phyloP scores from a whole-genome alignment of 2,329 filamentous ascomycete genomes.

The Fusarium sp. region DNA sequence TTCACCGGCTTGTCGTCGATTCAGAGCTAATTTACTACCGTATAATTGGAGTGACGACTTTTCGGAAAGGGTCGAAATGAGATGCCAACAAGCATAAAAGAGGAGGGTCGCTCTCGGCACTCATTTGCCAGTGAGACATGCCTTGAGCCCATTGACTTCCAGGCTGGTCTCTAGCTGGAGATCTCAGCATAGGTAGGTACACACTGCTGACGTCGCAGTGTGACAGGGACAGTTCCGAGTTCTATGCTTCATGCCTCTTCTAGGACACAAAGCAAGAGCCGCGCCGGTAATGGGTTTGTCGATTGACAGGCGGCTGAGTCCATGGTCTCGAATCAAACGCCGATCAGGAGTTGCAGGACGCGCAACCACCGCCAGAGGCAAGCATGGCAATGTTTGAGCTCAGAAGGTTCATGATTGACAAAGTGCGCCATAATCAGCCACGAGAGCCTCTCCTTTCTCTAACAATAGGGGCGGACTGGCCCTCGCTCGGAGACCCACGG shows the following conservation, averaged over 20 bases:
- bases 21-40: background rate
- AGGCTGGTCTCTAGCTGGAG: slow-evolving; percentile 1
- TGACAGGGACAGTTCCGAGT: slow-evolving; percentile 26
- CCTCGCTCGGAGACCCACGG: slow-evolving; percentile 36
- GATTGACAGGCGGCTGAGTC: slow-evolving; percentile 22
- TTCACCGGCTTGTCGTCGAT: background rate
- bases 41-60: background rate
- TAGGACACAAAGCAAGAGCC: slow-evolving; percentile 13
- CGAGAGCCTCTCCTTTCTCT: slow-evolving; percentile 34
- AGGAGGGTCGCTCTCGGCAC: slow-evolving; percentile 24
- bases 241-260: background rate
- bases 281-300: slow-evolving; percentile 1
- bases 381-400: slow-evolving; percentile 18
- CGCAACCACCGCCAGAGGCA: slow-evolving; percentile 34
- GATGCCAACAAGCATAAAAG: slow-evolving; percentile 22
- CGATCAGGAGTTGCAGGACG: slow-evolving; percentile 43
- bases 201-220: background rate
- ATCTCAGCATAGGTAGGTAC: background rate
- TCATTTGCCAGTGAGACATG: slow-evolving; percentile 32
- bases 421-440: slow-evolving; percentile 19
- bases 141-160: slow-evolving; percentile 16
- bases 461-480: slow-evolving; percentile 37
- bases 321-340: slow-evolving; percentile 12
- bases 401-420: slow-evolving; percentile 16
- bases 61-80: slow-evolving; percentile 20